Conservation (phyloP, 2,329 filamentous ascomycete species). For the Apiospora sp. region DNA sequence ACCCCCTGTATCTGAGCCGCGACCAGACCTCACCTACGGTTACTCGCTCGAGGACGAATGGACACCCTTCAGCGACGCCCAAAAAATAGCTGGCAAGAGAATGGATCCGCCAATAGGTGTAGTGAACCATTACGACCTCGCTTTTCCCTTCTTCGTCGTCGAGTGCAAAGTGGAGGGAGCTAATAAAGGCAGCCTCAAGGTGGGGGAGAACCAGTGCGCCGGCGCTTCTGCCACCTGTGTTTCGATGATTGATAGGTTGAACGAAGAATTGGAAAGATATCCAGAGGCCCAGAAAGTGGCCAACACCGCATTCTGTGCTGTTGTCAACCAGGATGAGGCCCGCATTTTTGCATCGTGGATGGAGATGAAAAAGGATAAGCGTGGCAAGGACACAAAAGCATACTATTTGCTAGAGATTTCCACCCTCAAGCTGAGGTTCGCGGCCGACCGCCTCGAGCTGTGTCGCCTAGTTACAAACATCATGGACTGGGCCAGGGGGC, state of each 20-base stretch:
- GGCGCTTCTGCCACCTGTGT: neutral
- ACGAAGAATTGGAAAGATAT: neutral
- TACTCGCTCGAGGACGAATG: neutral
- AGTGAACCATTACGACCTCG: rapidly evolving
- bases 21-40: neutral
- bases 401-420: neutral
- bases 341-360: neutral
- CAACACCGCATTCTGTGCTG: neutral
- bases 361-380: too few relatives aligned
- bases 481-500: neutral
- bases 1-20: neutral
- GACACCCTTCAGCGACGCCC: neutral
- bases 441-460: neutral
- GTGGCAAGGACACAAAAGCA: neutral
- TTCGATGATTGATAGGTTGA: neutral
- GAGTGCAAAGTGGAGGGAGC: neutral
- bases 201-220: neutral
- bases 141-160: neutral
- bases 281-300: neutral
- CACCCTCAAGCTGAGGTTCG: neutral
- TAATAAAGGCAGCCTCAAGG: neutral
- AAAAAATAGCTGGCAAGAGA: too few relatives aligned
- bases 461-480: neutral
- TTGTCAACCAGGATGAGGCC: neutral
- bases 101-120: neutral